Conservation (phyloP, 176 grass and related monocot genomes). For the Musa itinerans region DNA sequence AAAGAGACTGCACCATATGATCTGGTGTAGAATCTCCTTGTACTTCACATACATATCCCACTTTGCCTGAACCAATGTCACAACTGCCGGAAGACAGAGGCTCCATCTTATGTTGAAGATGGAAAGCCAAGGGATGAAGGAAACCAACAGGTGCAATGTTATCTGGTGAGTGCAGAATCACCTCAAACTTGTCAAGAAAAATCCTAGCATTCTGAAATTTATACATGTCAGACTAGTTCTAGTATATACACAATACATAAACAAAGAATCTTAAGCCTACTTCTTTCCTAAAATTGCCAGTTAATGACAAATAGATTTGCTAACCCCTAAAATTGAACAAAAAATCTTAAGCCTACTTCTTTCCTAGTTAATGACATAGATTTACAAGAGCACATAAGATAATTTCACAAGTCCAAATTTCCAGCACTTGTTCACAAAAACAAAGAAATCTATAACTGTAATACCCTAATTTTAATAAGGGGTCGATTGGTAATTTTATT, state of each 20-base stretch:
- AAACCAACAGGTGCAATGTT: constrained; percentile 84
- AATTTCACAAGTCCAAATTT: neutral
- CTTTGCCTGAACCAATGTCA: constrained; percentile 7
- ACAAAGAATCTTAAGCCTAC: too few species aligned
- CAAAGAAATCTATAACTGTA: too few species aligned
- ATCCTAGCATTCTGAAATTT: constrained; percentile 78
- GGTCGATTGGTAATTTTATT: too few species aligned
- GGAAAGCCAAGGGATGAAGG: constrained; percentile 77
- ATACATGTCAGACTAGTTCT: constrained; percentile 15
- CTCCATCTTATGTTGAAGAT: constrained; percentile 55
- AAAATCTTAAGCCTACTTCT: too few species aligned
- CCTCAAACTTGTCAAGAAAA: constrained; percentile 70
- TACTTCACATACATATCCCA: constrained; percentile 48
- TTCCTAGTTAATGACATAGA: too few species aligned
- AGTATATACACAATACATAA: neutral
- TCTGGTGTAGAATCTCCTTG: constrained; percentile 25
- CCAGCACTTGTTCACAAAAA: neutral
- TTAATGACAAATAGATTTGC: too few species aligned
- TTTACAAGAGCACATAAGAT: too few species aligned
- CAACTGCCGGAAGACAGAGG: constrained; percentile 23
- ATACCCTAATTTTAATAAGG: too few species aligned
- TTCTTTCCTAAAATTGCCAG: too few species aligned
- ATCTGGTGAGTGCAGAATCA: constrained; percentile 67
- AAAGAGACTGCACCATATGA: constrained; percentile 24
- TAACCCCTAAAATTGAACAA: too few species aligned